Evolutionary conservation across 768 basidiomycete species (phyloP).

Genomic region (Flagelloscypha sp.): DNA sequence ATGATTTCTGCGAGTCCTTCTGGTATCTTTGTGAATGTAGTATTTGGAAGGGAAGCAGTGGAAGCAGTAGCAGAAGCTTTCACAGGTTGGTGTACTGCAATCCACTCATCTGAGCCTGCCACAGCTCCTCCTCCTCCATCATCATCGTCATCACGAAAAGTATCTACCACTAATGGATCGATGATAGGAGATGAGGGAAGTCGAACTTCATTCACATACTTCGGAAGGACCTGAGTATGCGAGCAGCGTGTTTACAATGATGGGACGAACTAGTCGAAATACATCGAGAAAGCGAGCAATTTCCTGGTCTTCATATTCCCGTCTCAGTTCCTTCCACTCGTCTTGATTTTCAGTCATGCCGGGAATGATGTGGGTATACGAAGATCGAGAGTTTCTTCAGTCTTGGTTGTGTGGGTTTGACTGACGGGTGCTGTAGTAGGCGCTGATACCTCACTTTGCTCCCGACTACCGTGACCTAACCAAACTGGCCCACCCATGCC

Average conservation of each 20-base stretch:
- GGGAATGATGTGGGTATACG: not conserved
- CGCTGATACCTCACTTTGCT: not conserved
- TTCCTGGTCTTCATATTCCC: constrained; percentile 57
- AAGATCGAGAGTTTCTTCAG: no score
- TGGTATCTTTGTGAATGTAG: no score
- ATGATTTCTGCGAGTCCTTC: constrained; percentile 20
- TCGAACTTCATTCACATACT: constrained; percentile 58
- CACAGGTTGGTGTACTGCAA: constrained; percentile 3
- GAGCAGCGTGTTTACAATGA: no score
- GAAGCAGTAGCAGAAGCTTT: constrained; percentile 9
- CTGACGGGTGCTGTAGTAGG: no score
- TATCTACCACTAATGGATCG: not conserved
- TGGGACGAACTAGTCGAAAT: no score
- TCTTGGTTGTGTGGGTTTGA: no score
- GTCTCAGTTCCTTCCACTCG: constrained; percentile 43
- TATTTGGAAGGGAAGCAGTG: no score
- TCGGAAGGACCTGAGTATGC: constrained; percentile 2
- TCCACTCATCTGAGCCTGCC: constrained; percentile 6
- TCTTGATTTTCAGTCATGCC: no score
- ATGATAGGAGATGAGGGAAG: constrained; percentile 13
- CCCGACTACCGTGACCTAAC: not conserved
- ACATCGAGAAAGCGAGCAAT: constrained; percentile 49
- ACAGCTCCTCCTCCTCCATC: constrained; percentile 5
- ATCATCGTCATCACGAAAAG: not conserved
- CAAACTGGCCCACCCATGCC: constrained; percentile 3